Base-by-base conservation (phyloP, 1,284 basidiomycete species). In the Neolentinus lepideus region DNA sequence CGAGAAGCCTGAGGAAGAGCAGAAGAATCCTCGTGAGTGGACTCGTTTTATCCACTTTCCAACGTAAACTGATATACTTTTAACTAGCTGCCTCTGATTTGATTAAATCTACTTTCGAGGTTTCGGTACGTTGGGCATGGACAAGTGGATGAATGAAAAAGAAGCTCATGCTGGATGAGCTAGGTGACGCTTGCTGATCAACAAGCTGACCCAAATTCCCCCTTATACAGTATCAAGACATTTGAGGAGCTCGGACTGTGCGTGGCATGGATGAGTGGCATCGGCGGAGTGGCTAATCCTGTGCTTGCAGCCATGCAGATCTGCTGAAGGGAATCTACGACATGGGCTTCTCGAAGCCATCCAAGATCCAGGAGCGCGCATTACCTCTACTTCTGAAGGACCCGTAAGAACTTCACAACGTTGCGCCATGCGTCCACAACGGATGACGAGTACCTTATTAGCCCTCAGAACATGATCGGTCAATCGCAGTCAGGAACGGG, bases 401-500 rank as follows among this genome's bases (percentile, higher is more conserved):
- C 69, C 97, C 96, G 93, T 96, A 56, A 56, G 65, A 64, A 25
- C 16, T 9, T n/a, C n/a, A n/a, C n/a, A n/a, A n/a, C 21, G 55
- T 38, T 24, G 45, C 47, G 27, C n/a, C 14, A 16, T 50, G 24
- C 16, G 1, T 14, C 14, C 26, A 57, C 47, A 54, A 48, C 54
- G 35, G 29, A 52, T 11, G 33, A 57, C 55, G 57, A 57, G 51
- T 50, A n/a, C 55, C 29, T 31, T 12, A 43, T 24, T 59, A 97
- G 94, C 19, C 90, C 95, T 6, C 88, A 88, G 57, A 99, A 99
- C 73, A 96, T 99, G 88, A 99, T 99, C 70, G 97, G 94, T 10
- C 97, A 99, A 74, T 98, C 94, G 52, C 97, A 99, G 69, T 99
- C 97, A 24, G 97, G 97, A 45, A 99, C 97, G 8, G 97, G 97